Conservation (phyloP, 805 yeast species). For the Lachancea cidri region DNA sequence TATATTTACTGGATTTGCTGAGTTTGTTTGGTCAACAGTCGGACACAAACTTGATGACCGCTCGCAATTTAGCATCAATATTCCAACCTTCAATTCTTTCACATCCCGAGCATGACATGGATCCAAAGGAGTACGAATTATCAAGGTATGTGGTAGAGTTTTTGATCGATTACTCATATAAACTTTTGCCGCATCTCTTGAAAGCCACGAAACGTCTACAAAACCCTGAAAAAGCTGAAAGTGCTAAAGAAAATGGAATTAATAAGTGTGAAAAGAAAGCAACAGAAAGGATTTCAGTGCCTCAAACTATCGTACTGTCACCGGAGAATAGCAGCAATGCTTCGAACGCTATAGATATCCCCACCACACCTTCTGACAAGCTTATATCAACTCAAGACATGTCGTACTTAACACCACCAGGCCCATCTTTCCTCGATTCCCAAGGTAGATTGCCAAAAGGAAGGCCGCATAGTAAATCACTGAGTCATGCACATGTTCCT, state of each 20-base stretch:
- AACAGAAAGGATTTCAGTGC: background rate
- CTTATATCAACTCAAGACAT: background rate
- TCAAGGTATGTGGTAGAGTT: slow-evolving; percentile 86
- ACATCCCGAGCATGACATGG: slow-evolving; percentile 88
- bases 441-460: slow-evolving; percentile 7
- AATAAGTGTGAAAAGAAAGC: background rate
- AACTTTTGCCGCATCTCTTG: slow-evolving; percentile 56
- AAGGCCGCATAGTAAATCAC: slow-evolving; percentile 31
- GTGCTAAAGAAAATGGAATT: background rate
- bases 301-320: slow-evolving; percentile 5
- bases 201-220: slow-evolving; percentile 30
- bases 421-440: slow-evolving; percentile 9
- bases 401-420: slow-evolving; percentile 7
- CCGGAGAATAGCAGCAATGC: slow-evolving; percentile 2
- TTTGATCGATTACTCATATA: slow-evolving; percentile 78
- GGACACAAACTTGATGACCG: slow-evolving; percentile 80
- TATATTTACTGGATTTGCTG: slow-evolving; percentile 80
- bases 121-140: slow-evolving; percentile 84
- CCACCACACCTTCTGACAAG: slow-evolving; percentile 7
- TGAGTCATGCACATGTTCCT: slow-evolving; percentile 29
- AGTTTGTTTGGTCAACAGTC: slow-evolving; percentile 80
- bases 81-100: slow-evolving; percentile 95
- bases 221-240: background rate
- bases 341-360: slow-evolving; percentile 1
- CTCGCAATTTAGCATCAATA: slow-evolving; percentile 88